Base-by-base conservation (phyloP, 148 eudicot genomes). In the Camellia granthamiana region DNA sequence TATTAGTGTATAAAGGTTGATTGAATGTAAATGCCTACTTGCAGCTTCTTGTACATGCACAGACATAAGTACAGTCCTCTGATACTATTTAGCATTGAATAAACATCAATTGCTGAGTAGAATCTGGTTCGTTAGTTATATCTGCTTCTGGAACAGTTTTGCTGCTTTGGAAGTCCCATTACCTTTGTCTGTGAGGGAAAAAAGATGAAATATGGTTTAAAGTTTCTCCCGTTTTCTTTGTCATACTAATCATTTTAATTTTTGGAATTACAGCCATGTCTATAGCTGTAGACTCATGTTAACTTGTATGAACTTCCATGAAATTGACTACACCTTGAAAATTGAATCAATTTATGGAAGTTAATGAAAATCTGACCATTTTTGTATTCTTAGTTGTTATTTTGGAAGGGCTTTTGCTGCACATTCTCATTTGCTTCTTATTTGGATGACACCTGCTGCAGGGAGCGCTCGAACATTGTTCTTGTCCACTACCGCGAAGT, bases 401-500 rank as follows among this genome's bases (percentile, higher is more conserved):
- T 16, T 52, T 72, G 16, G 44, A 43, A 55, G 6, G 58, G 7
- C 66, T 73, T 79, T 72, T 30, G 11, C 42, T 77, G 58, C 14
- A 18, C 60, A 77, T 72, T 79, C 77, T 81, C 21, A 81, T 59
- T 72, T 69, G 51, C 69, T 80, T 75, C 18, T 30, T 56, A 74
- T 83, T 19, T 74, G 79, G 72, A 54, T 76, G 41, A 73, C 71
- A 10, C 61, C 70, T 86, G 80, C 93, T 86, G 80, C 93, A 90
- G 93, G 90, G 91, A 86, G 77, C 84, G 75, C 61, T 89, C 90
- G 49, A 85, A 90, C 84, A 90, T 90, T 66, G 93, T 90, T 81
- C 90, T 90, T 76, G 93, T 90, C 74, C 93, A 90, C 85, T 90
- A 90, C 85, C 88, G 86, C 79, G 93, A 89, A 85, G 93, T 90